These are phyloP conservation scores for Kodamaea nitidulidarum DNA, from an alignment of 805 yeast species.

Conservation along the genomic window DNA sequence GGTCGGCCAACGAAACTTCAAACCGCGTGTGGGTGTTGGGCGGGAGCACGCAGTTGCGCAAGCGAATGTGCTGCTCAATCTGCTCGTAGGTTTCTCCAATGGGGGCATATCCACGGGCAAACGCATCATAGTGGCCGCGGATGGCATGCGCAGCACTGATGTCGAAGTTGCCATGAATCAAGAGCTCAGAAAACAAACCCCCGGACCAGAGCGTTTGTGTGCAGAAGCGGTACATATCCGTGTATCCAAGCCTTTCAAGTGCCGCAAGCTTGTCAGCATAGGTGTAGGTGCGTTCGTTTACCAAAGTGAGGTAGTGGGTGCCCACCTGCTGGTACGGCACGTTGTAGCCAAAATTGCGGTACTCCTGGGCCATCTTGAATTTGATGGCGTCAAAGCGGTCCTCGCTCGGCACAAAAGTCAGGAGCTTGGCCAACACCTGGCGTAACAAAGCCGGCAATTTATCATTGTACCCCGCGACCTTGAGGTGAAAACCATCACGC, in stretches of 20 bases:
- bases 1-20: slow-evolving; percentile 54
- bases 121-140: slow-evolving; percentile 33
- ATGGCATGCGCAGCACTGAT: slow-evolving; percentile 52
- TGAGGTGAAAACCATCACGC: slow-evolving; percentile 67
- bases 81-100: neutral
- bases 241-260: slow-evolving; percentile 39
- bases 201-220: slow-evolving; percentile 43
- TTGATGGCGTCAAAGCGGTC: slow-evolving; percentile 65
- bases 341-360: slow-evolving; percentile 64
- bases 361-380: slow-evolving; percentile 58
- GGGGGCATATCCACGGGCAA: neutral
- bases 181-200: slow-evolving; percentile 65
- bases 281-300: slow-evolving; percentile 71
- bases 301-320: slow-evolving; percentile 52
- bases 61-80: slow-evolving; percentile 8
- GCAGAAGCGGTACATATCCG: slow-evolving; percentile 49
- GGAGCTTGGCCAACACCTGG: slow-evolving; percentile 53
- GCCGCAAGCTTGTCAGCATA: slow-evolving; percentile 56
- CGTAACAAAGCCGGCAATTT: slow-evolving; percentile 63
- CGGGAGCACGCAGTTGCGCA: slow-evolving; percentile 42
- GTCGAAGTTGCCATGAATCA: slow-evolving; percentile 68
- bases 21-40: slow-evolving; percentile 39
- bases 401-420: slow-evolving; percentile 45
- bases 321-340: slow-evolving; percentile 80
- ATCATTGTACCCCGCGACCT: slow-evolving; percentile 78